Evolutionary conservation across 2,329 filamentous ascomycete genomes (phyloP).

Genomic region (Blastomyces parvus): DNA sequence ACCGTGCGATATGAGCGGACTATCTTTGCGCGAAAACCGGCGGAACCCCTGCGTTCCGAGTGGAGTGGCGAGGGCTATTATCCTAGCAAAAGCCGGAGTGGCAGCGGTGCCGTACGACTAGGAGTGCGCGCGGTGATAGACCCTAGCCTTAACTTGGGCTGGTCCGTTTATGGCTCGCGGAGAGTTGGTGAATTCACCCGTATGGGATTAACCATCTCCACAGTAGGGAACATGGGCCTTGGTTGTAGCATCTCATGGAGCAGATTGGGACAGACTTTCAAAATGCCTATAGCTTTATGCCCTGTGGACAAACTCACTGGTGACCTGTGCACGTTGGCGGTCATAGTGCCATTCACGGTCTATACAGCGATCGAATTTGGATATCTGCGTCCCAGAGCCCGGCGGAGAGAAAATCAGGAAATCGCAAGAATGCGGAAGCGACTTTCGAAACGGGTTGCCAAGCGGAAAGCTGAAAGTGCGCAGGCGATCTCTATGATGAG

Average conservation of each 20-base stretch:
- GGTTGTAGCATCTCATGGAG: slow-evolving; percentile 33
- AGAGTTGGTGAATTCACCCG: slow-evolving; percentile 31
- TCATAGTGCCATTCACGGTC: slow-evolving; percentile 31
- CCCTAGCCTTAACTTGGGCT: slow-evolving; percentile 24
- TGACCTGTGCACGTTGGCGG: slow-evolving; percentile 28
- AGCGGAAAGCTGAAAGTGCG: slow-evolving; percentile 29
- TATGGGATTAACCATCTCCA: slow-evolving; percentile 34
- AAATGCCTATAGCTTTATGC: slow-evolving; percentile 32
- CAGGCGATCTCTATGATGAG: slow-evolving; percentile 35
- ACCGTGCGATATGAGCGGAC: slow-evolving; percentile 30
- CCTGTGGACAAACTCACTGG: slow-evolving; percentile 26
- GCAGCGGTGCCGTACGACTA: slow-evolving; percentile 27
- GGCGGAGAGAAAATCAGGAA: slow-evolving; percentile 27
- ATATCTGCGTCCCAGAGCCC: slow-evolving; percentile 31
- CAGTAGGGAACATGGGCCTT: slow-evolving; percentile 23
- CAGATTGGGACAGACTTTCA: slow-evolving; percentile 33
- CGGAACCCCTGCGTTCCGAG: slow-evolving; percentile 28
- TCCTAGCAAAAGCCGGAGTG: slow-evolving; percentile 22
- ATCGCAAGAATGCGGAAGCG: slow-evolving; percentile 30
- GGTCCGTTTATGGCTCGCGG: slow-evolving; percentile 30
- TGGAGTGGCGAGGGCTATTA: slow-evolving; percentile 35
- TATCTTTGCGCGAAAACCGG: slow-evolving; percentile 28
- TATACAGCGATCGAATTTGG: slow-evolving; percentile 37
- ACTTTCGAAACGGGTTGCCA: slow-evolving; percentile 28
- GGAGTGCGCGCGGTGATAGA: slow-evolving; percentile 24